phyloP scores from a whole-genome alignment of 371 early-diverging fungal species.

The Haplosporangium sp. region DNA sequence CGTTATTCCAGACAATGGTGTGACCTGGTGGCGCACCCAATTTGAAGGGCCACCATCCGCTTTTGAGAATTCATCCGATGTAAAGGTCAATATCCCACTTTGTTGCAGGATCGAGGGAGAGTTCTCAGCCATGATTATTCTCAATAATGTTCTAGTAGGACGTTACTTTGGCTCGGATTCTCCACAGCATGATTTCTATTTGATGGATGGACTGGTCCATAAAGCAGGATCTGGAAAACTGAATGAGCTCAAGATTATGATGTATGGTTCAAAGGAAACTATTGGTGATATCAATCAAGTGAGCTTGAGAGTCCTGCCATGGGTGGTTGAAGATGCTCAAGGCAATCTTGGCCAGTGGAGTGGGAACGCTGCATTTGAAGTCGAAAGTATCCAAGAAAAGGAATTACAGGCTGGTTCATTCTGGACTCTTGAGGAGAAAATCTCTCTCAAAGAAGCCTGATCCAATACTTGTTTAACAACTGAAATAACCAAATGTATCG shows the following conservation, averaged over 20 bases:
- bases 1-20: conserved; percentile 38
- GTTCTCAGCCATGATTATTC: conserved; percentile 72
- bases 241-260: conserved; percentile 48
- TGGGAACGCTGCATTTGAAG: conserved; percentile 29
- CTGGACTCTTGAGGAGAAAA: conserved; percentile 32
- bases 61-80: neutral
- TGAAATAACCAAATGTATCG: neutral
- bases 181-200: conserved; percentile 80
- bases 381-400: conserved; percentile 3
- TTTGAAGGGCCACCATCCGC: conserved; percentile 51
- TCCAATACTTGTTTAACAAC: neutral
- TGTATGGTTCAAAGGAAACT: conserved; percentile 25
- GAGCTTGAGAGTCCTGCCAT: conserved; percentile 24
- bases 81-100: conserved; percentile 63
- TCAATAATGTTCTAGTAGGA: conserved; percentile 74
- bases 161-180: conserved; percentile 82
- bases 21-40: conserved; percentile 55
- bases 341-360: conserved; percentile 37
- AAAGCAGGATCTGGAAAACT: conserved; percentile 19
- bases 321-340: conserved; percentile 44
- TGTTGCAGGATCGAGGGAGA: conserved; percentile 73
- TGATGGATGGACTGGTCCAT: conserved; percentile 71
- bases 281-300: neutral
- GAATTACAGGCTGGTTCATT: conserved; percentile 25
- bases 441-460: neutral